Base-by-base conservation (phyloP, 495 filamentous ascomycete species). In the Letharia lupina region DNA sequence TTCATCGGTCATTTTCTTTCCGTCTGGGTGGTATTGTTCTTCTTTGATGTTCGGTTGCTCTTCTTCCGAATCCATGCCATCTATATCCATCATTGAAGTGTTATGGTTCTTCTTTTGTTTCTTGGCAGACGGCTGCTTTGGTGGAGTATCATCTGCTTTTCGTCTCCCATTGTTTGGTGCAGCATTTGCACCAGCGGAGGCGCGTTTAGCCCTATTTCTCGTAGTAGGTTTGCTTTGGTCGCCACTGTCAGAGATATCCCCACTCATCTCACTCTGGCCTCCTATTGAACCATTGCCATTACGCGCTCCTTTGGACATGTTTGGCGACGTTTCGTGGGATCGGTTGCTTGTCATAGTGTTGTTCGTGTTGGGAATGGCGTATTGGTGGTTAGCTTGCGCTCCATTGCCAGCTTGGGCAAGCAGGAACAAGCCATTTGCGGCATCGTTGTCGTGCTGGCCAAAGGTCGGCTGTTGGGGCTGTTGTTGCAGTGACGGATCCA, bases 1-100 rank as follows among this genome's bases (percentile, higher is more conserved):
- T 73, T 98, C 94, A 69, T 98, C 94, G 16, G 94, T 98, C 95
- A 98, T 97, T 79, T 98, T 98, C 80, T 87, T 89, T 50, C 76
- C 76, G 72, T 77, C 64, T 58, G 75, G 59, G 57, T 71, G 57
- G 45, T 62, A 65, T 69, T 79, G 71, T 67, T 80, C 76, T 73
- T 80, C 72, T 59, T 84, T 80, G 13, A 80, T 81, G 63, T 85
- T 83, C 12, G 82, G 80, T 37, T 87, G 76, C n/a, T 79, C 77
- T 11, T 83, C 81, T 11, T 82, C 83, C 1, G 82, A 80, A 54
- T 87, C 81, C 45, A 79, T 81, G 62, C 82, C 79, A 44, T 83
- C 80, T 13, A 82, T 76, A 47, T 84, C 82, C 42, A 81, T 82
- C 54, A 57, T 57, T 37, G 20, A 1, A 6, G 5, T 39, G 13